Conservation (phyloP, 2,329 filamentous ascomycete genomes). For the Didymella segeticola region DNA sequence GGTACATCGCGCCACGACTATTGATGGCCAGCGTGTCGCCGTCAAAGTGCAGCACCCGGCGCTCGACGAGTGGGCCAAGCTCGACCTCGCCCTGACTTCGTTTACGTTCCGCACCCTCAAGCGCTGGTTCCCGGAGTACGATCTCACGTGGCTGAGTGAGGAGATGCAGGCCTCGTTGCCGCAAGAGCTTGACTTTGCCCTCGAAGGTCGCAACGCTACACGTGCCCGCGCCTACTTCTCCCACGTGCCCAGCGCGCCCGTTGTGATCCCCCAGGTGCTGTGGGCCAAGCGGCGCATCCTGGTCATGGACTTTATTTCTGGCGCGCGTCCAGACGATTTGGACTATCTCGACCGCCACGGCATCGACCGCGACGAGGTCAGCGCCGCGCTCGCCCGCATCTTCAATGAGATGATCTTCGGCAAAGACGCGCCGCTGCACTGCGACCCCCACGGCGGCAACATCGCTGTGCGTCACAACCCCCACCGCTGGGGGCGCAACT, state of each 20-base stretch:
- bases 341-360: constrained; percentile 82
- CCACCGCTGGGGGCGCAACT: constrained; percentile 71
- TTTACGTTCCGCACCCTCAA: constrained; percentile 92
- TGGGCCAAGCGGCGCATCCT: constrained; percentile 90
- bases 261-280: constrained; percentile 87
- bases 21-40: constrained; percentile 84
- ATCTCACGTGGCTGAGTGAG: constrained; percentile 91
- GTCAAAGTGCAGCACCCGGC: constrained; percentile 96
- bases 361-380: constrained; percentile 95
- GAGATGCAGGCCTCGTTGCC: constrained; percentile 94
- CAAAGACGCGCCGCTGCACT: constrained; percentile 85
- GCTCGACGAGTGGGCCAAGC: constrained; percentile 84
- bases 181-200: constrained; percentile 86
- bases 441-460: constrained; percentile 96
- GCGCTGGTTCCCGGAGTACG: constrained; percentile 95
- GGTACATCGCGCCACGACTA: constrained; percentile 86
- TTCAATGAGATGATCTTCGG: constrained; percentile 99
- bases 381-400: constrained; percentile 84
- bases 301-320: constrained; percentile 93
- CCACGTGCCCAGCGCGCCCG: constrained; percentile 73
- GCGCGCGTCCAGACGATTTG: constrained; percentile 86
- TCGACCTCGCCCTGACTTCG: constrained; percentile 84
- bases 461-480: constrained; percentile 86
- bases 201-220: constrained; percentile 83
- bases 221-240: constrained; percentile 83